These are phyloP conservation scores for Simplicillium aogashimaense DNA, from an alignment of 2,329 filamentous ascomycete genomes.

Conservation along the genomic window DNA sequence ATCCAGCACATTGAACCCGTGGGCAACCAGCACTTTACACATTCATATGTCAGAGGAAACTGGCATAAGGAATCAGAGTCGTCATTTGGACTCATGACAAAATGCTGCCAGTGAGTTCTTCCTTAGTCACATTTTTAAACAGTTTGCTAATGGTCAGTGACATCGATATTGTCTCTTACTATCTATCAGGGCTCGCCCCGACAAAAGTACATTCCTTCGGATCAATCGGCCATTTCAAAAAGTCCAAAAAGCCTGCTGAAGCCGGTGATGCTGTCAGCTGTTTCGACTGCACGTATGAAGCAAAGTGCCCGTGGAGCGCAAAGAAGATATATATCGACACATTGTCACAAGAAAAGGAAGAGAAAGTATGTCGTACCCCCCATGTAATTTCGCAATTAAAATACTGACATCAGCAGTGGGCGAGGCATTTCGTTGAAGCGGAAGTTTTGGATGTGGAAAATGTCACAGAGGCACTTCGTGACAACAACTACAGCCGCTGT, in stretches of 20 bases:
- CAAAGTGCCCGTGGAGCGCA: constrained; percentile 9
- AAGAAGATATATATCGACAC: constrained; percentile 11
- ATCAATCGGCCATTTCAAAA: constrained; percentile 9
- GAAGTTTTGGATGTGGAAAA: constrained; percentile 9
- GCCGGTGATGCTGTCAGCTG: constrained; percentile 6
- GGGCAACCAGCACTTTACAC: constrained; percentile 9
- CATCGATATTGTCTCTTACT: constrained; percentile 10
- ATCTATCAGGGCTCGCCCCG: constrained; percentile 6
- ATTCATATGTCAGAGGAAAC: constrained; percentile 10
- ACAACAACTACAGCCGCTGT: constrained; percentile 7
- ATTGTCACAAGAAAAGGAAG: constrained; percentile 4
- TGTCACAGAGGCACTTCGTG: constrained; percentile 8
- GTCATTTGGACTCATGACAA: constrained; percentile 9
- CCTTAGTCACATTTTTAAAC: neutral
- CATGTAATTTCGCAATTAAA: neutral
- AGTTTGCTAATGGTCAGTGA: constrained; percentile 2
- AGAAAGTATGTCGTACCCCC: constrained; percentile 3
- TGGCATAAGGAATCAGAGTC: constrained; percentile 8
- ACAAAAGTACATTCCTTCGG: constrained; percentile 10
- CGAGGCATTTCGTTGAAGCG: constrained; percentile 8
- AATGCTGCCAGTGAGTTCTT: constrained; percentile 8
- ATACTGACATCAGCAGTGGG: constrained; percentile 4
- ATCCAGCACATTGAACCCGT: constrained; percentile 10
- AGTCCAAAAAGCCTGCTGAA: constrained; percentile 7
- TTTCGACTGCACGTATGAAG: constrained; percentile 7